Base-by-base conservation (phyloP, 805 yeast genomes). In the Deakozyma indianensis region DNA sequence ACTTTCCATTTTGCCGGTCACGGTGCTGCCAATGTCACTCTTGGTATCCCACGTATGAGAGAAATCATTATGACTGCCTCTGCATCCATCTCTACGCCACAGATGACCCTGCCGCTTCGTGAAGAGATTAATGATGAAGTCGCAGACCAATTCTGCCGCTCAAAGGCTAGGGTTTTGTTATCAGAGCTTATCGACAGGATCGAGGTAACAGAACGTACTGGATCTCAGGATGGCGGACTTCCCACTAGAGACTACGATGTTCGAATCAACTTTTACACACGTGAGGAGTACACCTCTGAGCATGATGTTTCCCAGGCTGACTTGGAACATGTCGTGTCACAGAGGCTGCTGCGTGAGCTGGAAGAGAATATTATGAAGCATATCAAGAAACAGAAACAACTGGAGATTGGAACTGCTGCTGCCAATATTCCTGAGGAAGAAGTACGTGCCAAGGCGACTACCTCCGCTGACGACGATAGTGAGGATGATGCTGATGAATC, bases 31-130 rank as follows among this genome's bases (percentile, higher is more conserved):
- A 92, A 92, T 67, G 99, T 92, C 52, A 92, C 99, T 0, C 74
- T 92, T 58, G 99, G 99, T 83, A 92, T 92, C 61, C 99, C 99
- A 38, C 95, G 99, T 77, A 80, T 92, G 85, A 83, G 99, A 77
- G 99, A 92, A 75, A 92, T 92, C 65, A 87, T 92, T 62, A 92
- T 92, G 99, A 94, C 99, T 11, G 99, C 99, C 20, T 85, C 96
- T 48, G 78, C 95, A 21, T 68, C 83, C 42, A 92, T 92, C 59
- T 85, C 86, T 70, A 92, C 99, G n/a, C 99, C 99, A 41, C 97
- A 92, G 68, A 92, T 92, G 98, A 78, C 92, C 2, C 69, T 92
- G 55, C 98, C 98, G 23, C 72, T 92, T 42, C 68, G 77, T 57
- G 67, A 71, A 28, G 94, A 83, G 56, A 92, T 94, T 45, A 71